Percentiles rank a stretch among this genome's conserved stretches.
Conservation (phyloP, 176 grass and related monocot species). For the Secale cereale region DNA sequence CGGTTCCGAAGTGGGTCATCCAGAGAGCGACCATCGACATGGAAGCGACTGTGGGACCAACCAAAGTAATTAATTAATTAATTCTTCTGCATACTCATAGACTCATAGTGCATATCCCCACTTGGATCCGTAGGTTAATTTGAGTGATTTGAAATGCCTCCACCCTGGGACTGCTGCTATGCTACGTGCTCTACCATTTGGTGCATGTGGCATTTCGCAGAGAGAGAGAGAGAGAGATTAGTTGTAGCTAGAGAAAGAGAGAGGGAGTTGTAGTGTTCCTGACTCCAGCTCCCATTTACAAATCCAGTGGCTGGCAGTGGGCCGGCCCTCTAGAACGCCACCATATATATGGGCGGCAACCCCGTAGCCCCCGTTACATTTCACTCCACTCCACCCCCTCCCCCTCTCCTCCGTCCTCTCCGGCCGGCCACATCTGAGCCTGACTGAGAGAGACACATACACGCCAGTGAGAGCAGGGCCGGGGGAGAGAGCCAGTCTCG, state of each 20-base stretch:
- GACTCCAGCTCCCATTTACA: slow-evolving; percentile 13
- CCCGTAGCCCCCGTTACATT: slow-evolving; percentile 37
- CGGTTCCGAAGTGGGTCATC: slow-evolving; percentile 16
- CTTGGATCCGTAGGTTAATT: neutral
- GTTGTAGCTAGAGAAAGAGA: neutral
- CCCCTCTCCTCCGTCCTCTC: neutral
- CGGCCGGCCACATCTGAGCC: neutral
- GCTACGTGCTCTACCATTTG: neutral
- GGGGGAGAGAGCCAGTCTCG: too few relatives aligned
- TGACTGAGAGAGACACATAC: neutral
- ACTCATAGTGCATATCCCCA: neutral
- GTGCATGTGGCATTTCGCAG: slow-evolving; percentile 5
- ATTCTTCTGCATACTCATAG: neutral
- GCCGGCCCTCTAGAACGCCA: neutral
- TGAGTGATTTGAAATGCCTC: neutral
- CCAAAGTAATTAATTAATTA: neutral
- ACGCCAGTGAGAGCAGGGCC: neutral
- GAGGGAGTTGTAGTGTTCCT: slow-evolving; percentile 16
- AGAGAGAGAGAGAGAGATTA: neutral
- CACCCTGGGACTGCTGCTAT: neutral
- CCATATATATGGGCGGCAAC: slow-evolving; percentile 18
- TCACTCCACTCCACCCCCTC: slow-evolving; percentile 45
- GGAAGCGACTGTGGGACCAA: neutral
- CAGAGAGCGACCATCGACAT: slow-evolving; percentile 1
- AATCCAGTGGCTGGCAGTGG: neutral